Evolutionary conservation across 768 basidiomycete genomes (phyloP).

Genomic region (Podaxis sp.): DNA sequence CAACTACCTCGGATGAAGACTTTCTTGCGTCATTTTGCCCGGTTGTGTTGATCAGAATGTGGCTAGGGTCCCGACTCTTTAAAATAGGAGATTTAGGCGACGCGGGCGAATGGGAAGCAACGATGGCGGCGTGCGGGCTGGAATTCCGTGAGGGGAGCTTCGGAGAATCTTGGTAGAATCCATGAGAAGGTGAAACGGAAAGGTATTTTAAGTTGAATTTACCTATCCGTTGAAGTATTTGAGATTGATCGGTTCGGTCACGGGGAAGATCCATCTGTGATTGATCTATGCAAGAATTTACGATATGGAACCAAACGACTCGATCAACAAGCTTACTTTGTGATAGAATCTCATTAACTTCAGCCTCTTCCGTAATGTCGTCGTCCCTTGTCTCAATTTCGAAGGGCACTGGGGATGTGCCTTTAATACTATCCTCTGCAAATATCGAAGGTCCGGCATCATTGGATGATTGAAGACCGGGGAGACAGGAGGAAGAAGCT

Average conservation of each 20-base stretch:
- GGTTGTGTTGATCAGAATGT: not conserved
- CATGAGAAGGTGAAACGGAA: not conserved
- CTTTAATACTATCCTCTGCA: not conserved
- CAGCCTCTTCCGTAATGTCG: conserved; percentile 1
- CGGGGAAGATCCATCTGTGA: conserved; percentile 1
- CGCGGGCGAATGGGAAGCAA: not conserved
- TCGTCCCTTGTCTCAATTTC: not conserved
- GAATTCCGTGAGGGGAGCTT: not conserved
- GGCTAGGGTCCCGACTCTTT: not conserved
- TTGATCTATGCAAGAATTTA: conserved; percentile 5
- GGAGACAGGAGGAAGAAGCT: not conserved
- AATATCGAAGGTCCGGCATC: not conserved
- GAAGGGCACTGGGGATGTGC: not conserved
- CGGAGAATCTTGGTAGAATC: not conserved
- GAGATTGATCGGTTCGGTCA: not conserved
- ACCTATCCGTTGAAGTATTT: not conserved
- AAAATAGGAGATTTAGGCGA: not conserved
- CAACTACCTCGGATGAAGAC: not conserved
- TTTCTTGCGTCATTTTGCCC: not conserved
- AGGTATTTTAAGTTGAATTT: not conserved
- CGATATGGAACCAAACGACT: not conserved
- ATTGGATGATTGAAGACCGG: not conserved
- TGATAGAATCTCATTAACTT: conserved; percentile 7
- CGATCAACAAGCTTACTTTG: conserved; percentile 8
- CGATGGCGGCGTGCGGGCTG: not conserved